Evolutionary conservation across 805 yeast species (phyloP).

Genomic region (Clavispora santaluciae): DNA sequence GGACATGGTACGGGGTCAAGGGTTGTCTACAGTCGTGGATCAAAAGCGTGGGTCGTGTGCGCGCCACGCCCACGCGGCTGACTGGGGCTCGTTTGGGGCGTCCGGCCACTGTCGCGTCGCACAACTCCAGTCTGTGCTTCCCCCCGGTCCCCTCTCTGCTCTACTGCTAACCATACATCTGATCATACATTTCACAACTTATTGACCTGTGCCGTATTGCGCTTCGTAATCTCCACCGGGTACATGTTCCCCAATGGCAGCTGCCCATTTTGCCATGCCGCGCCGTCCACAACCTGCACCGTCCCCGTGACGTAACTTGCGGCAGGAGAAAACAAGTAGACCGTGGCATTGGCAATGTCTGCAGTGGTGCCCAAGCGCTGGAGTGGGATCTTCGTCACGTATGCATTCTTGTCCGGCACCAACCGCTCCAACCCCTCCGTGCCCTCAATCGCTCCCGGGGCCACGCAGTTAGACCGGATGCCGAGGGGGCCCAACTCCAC

Average conservation of each 20-base stretch:
- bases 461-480: slow-evolving; percentile 23
- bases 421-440: slow-evolving; percentile 25
- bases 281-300: slow-evolving; percentile 26
- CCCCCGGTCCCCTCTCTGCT: neutral
- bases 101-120: neutral
- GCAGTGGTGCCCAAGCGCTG: slow-evolving; percentile 23
- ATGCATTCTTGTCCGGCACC: slow-evolving; percentile 10
- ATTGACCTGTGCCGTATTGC: slow-evolving; percentile 11
- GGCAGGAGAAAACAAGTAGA: slow-evolving; percentile 24
- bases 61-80: neutral
- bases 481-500: slow-evolving; percentile 29
- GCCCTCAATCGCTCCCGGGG: slow-evolving; percentile 26
- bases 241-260: slow-evolving; percentile 19
- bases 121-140: neutral
- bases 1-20: slow-evolving; percentile 42
- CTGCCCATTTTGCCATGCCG: slow-evolving; percentile 23
- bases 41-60: slow-evolving; percentile 1
- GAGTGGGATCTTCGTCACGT: slow-evolving; percentile 16
- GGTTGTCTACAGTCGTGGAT: neutral
- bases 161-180: neutral
- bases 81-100: neutral
- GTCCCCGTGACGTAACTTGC: slow-evolving; percentile 24
- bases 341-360: slow-evolving; percentile 28
- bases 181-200: slow-evolving; percentile 7
- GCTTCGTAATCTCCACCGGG: slow-evolving; percentile 25